Evolutionary conservation across 1,139 yeast genomes (phyloP).

Genomic region (Candida labiduridarum): DNA sequence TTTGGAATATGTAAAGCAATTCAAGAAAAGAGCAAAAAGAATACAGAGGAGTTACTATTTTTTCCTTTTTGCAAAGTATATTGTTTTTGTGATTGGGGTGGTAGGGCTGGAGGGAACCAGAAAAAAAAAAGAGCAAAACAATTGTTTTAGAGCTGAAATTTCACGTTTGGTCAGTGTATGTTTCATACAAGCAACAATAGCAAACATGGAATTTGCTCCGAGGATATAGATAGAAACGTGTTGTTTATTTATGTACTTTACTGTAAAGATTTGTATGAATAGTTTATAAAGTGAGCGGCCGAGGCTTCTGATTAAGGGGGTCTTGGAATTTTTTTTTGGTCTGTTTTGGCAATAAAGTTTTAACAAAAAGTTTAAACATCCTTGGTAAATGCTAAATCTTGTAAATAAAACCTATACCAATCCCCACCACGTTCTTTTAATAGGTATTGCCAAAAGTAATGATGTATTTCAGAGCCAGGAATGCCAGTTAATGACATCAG

Average conservation of each 20-base stretch:
- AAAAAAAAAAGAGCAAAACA: not conserved
- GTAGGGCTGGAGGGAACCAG: not conserved
- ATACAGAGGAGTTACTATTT: not conserved
- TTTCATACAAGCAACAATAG: not conserved
- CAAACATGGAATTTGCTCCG: not conserved
- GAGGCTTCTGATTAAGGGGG: not conserved
- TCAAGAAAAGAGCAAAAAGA: not conserved
- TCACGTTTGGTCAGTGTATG: not conserved
- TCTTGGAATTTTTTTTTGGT: not conserved
- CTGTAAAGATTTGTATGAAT: not conserved
- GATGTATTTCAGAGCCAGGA: too few species aligned
- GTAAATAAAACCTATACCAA: too few species aligned
- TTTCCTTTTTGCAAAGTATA: not conserved
- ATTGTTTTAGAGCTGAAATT: not conserved
- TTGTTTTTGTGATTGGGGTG: not conserved
- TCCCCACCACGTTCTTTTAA: too few species aligned
- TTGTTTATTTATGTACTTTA: too few species aligned
- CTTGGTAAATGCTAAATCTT: not conserved
- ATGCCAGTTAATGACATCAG: too few species aligned
- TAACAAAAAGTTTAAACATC: not conserved
- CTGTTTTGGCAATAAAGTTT: not conserved
- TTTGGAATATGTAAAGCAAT: not conserved
- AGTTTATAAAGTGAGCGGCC: not conserved
- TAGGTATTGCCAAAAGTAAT: too few species aligned
- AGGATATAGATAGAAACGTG: not conserved